phyloP scores from a whole-genome alignment of 192 early-diverging fungal genomes.

The Phycomyces blakesleeanus region DNA sequence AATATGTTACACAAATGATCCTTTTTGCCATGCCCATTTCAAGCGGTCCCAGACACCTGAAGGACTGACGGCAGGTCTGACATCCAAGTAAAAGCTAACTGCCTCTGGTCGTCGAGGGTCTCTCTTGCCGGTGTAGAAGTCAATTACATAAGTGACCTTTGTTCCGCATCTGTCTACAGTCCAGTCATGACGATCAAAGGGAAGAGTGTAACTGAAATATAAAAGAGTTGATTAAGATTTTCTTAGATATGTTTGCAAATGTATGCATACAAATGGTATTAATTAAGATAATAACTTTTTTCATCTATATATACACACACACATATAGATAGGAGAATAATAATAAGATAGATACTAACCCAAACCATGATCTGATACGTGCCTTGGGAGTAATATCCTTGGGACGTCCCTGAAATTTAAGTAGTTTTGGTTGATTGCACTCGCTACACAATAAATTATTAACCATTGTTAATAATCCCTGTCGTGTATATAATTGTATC shows the following conservation, averaged over 20 bases:
- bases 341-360: too few species aligned
- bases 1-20: slow-evolving; percentile 18
- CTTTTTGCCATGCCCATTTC: slow-evolving; percentile 28
- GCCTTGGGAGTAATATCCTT: slow-evolving; percentile 74
- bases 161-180: slow-evolving; percentile 88
- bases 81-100: slow-evolving; percentile 80
- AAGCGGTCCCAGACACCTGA: slow-evolving; percentile 55
- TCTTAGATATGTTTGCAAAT: background rate
- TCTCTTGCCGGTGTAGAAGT: slow-evolving; percentile 79
- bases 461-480: too few species aligned
- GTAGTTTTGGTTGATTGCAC: slow-evolving; percentile 64
- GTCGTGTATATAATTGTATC: too few species aligned
- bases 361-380: slow-evolving; percentile 58
- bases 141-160: slow-evolving; percentile 83
- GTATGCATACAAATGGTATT: too few species aligned
- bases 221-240: background rate
- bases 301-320: too few species aligned
- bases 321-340: too few species aligned
- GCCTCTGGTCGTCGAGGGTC: slow-evolving; percentile 42
- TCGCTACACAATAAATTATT: slow-evolving; percentile 36
- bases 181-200: slow-evolving; percentile 96
- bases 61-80: slow-evolving; percentile 72
- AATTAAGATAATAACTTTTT: too few species aligned
- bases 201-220: slow-evolving; percentile 74
- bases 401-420: slow-evolving; percentile 71